Evolutionary conservation across 345 rosid genomes (phyloP), one percentile per base, ranked within the genome.

Genomic region (Lumnitzera racemosa): DNA sequence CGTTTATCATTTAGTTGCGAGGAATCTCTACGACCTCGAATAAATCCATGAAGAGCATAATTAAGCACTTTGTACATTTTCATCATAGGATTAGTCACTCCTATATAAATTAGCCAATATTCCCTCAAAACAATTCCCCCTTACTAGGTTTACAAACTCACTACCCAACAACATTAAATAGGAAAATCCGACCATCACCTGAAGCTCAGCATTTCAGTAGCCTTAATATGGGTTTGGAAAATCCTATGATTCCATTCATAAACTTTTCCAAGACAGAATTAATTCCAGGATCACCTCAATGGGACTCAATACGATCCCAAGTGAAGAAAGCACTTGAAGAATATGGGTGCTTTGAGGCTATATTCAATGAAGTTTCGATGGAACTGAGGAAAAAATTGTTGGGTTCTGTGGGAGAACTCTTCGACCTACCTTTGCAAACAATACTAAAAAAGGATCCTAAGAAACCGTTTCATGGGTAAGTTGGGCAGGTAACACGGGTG

Each of bases 301-400:
- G 87, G 84, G 75, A 60, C 27, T 57, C 52, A 20, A 69, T 67
- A 58, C 73, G 61, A 69, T 60, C 60, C 47, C 56, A 76, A 20
- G 78, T 80, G 59, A 53, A 63, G n/a, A 51, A 66, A 70, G 79
- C 86, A 3, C 65, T 81, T 1, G 76, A 78, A 65, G 73, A 80
- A 24, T 78, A 74, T 24, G 86, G 95, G 11, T 80, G 83, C 64
- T 87, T 87, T 23, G 83, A 87, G 68, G 95, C 86, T 0, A 57
- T 53, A 54, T 78, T 71, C 29, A 56, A 76, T 53, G 65, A n/a
- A 56, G 62, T 66, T 58, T 74, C 88, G 0, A 0, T 46, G 7
- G 82, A 76, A 51, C 63, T 68, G 15, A 54, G 70, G 2, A 66
- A 72, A 49, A 63, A 61, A 0, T 20, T 80, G 15, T 73, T 83